Evolutionary conservation across 495 filamentous ascomycete genomes (phyloP).

Genomic region (Penicillium alfredii): DNA sequence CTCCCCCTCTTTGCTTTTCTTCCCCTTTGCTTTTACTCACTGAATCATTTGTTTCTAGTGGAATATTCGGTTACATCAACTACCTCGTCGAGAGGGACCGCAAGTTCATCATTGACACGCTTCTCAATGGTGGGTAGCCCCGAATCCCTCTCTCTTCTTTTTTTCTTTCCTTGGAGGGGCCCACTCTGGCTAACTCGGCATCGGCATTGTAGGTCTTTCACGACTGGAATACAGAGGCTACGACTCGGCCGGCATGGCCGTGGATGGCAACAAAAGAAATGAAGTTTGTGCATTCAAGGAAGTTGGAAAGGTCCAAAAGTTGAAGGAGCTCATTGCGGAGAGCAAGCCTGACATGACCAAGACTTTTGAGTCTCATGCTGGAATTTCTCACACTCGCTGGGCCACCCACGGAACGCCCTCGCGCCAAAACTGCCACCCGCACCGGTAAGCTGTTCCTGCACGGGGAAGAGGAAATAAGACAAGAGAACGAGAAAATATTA

Average conservation of each 20-base stretch:
- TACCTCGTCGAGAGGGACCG: conserved; percentile 90
- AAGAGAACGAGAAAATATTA: too few species aligned
- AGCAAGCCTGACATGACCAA: conserved; percentile 77
- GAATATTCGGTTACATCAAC: conserved; percentile 98
- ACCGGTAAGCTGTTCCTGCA: conserved; percentile 62
- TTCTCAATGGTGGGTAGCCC: conserved; percentile 75
- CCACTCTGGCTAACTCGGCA: conserved; percentile 3
- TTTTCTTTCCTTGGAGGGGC: too few species aligned
- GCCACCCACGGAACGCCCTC: conserved; percentile 95
- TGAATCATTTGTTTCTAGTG: conserved; percentile 62
- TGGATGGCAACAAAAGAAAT: conserved; percentile 98
- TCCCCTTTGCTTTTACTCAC: conserved; percentile 1
- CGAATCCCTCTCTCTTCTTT: not conserved
- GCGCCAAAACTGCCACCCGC: conserved; percentile 93
- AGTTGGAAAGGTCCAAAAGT: conserved; percentile 95
- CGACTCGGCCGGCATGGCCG: conserved; percentile 90
- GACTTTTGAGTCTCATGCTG: conserved; percentile 93
- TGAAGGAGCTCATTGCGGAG: conserved; percentile 86
- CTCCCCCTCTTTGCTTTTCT: not conserved
- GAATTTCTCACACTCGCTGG: conserved; percentile 98
- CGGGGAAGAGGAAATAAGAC: too few species aligned
- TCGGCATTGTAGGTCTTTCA: conserved; percentile 54
- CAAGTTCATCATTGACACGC: conserved; percentile 86
- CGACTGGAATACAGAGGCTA: conserved; percentile 95
- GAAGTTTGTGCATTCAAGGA: conserved; percentile 97